Conservation (phyloP, 1,139 yeast genomes). For the Kurtzmaniella quercitrusa region DNA sequence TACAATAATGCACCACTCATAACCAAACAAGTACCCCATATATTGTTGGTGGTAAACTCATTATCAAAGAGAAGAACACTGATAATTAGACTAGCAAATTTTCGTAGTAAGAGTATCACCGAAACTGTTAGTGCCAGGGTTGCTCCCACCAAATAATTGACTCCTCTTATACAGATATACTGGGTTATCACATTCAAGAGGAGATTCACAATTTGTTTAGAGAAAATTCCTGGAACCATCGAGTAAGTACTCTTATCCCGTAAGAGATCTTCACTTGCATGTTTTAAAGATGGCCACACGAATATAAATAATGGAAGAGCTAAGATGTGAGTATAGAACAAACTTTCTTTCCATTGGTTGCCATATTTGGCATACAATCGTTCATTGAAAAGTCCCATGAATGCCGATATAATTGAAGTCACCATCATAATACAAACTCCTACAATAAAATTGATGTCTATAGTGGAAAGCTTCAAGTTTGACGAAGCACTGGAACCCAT, state of each 20-base stretch:
- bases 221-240: conserved; percentile 7
- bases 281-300: conserved; percentile 16
- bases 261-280: conserved; percentile 14
- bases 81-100: conserved; percentile 54
- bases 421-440: conserved; percentile 44
- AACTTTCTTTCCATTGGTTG: conserved; percentile 58
- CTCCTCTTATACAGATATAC: conserved; percentile 63
- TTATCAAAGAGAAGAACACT: conserved; percentile 50
- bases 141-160: conserved; percentile 54
- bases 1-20: conserved; percentile 54
- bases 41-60: conserved; percentile 30
- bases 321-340: conserved; percentile 58
- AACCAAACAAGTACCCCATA: conserved; percentile 48
- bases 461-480: too few species aligned
- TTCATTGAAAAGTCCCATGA: conserved; percentile 57
- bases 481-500: background rate
- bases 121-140: conserved; percentile 60
- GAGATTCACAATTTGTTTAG: conserved; percentile 21
- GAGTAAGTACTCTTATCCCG: conserved; percentile 3
- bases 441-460: conserved; percentile 17
- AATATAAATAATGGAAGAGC: conserved; percentile 53
- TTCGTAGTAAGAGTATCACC: conserved; percentile 55
- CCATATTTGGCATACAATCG: conserved; percentile 47
- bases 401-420: conserved; percentile 48
- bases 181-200: conserved; percentile 55